A percentile compares a stretch with the other conserved stretches of the same genome.
Conservation (phyloP, 1,284 basidiomycete genomes). For the Sphagnurus paluster region DNA sequence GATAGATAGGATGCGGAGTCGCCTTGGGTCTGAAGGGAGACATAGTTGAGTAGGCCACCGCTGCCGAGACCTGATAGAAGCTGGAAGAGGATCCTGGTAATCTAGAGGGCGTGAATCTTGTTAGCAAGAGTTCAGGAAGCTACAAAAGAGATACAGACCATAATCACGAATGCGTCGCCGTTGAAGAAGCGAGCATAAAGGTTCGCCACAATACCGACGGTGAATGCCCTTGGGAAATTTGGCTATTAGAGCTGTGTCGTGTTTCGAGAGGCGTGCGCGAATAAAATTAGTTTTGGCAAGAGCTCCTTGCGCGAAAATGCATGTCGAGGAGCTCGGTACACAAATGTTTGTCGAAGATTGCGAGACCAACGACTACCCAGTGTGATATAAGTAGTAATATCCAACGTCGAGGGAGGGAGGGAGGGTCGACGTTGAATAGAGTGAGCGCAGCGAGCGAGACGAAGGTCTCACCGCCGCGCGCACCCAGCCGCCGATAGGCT, state of each 20-base stretch:
- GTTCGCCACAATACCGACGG: conserved; percentile 83
- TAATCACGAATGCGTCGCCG: conserved; percentile 78
- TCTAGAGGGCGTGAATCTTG: conserved; percentile 35
- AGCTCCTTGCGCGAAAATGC: too few species aligned
- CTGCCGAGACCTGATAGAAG: conserved; percentile 85
- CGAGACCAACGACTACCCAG: too few species aligned
- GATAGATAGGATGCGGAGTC: conserved; percentile 57
- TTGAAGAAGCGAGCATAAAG: conserved; percentile 80
- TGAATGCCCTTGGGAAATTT: conserved; percentile 59
- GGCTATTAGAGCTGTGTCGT: neutral
- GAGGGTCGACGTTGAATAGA: too few species aligned
- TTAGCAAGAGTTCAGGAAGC: neutral
- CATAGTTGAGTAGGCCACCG: conserved; percentile 82
- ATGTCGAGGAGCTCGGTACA: too few species aligned
- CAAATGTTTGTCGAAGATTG: too few species aligned
- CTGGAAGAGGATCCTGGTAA: conserved; percentile 85
- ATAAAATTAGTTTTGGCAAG: too few species aligned
- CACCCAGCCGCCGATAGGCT: too few species aligned
- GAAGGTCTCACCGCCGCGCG: too few species aligned
- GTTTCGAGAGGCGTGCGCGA: too few species aligned
- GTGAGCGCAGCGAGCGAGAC: too few species aligned
- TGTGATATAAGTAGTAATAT: too few species aligned
- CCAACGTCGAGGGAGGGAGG: too few species aligned
- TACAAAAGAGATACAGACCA: conserved; percentile 44
- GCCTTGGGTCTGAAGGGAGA: conserved; percentile 52